Conservation (phyloP, 257 asterid species). For the Leptodermis oblonga region DNA sequence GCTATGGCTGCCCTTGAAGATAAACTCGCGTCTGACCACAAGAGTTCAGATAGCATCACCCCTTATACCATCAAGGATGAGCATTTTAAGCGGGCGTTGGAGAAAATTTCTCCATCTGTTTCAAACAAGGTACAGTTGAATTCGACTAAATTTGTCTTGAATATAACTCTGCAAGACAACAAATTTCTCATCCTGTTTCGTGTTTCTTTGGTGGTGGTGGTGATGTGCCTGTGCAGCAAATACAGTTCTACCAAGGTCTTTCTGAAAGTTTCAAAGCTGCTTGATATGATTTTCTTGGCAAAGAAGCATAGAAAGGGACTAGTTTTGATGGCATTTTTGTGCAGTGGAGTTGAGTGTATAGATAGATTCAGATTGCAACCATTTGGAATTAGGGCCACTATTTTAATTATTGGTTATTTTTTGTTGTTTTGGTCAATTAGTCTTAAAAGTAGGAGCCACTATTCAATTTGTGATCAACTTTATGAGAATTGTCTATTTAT, state of each 20-base stretch:
- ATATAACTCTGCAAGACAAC: background rate
- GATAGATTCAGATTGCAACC: background rate
- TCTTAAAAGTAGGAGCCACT: no score
- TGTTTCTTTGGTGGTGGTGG: background rate
- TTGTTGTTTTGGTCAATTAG: background rate
- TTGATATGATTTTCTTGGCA: constrained; percentile 1
- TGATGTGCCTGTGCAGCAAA: constrained; percentile 52
- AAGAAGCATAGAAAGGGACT: background rate
- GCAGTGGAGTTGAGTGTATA: constrained; percentile 1
- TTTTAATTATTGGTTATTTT: background rate
- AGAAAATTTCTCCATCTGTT: constrained; percentile 63
- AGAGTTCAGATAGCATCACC: constrained; percentile 20
- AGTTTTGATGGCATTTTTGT: background rate
- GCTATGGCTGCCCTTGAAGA: constrained; percentile 58
- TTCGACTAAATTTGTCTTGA: background rate
- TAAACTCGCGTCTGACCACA: constrained; percentile 20
- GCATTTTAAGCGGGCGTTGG: constrained; percentile 59
- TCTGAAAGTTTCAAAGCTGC: constrained; percentile 34
- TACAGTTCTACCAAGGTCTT: constrained; percentile 38
- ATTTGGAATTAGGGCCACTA: background rate
- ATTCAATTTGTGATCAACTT: background rate
- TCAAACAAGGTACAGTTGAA: constrained; percentile 39
- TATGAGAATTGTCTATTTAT: background rate
- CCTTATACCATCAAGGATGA: constrained; percentile 42
- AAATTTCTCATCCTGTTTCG: background rate